These are phyloP conservation scores for Fusarium longipes DNA, from an alignment of 2,329 filamentous ascomycete genomes.

Conservation along the genomic window DNA sequence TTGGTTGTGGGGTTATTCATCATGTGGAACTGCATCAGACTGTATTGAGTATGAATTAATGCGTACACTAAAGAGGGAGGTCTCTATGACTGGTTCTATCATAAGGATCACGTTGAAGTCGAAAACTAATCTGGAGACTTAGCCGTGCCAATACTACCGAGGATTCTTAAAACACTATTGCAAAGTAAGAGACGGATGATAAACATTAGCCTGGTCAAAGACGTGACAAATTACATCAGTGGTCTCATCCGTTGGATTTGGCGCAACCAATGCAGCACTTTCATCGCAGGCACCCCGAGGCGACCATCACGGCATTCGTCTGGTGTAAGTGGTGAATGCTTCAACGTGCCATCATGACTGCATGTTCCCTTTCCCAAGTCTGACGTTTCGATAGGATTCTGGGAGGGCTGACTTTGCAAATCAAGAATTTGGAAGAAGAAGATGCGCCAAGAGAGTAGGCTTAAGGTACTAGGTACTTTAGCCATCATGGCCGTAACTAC, in stretches of 20 bases:
- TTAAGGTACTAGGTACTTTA: not conserved
- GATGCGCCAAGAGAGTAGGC: not conserved
- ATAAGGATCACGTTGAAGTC: not conserved
- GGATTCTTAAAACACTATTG: no score
- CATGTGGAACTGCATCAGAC: constrained; percentile 17
- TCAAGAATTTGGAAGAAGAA: not conserved
- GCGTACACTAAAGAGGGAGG: not conserved
- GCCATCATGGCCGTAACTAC: not conserved
- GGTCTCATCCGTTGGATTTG: not conserved
- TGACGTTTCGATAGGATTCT: not conserved
- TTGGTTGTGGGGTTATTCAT: constrained; percentile 29
- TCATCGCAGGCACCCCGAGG: not conserved
- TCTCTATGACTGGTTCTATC: not conserved
- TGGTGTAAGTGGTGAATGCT: not conserved
- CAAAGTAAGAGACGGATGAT: no score
- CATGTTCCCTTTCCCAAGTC: not conserved
- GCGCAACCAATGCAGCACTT: not conserved
- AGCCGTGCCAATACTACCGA: not conserved
- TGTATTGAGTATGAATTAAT: constrained; percentile 1
- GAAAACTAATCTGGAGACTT: not conserved
- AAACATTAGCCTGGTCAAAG: not conserved
- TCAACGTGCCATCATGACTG: not conserved
- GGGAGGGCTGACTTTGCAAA: not conserved
- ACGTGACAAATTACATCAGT: not conserved
- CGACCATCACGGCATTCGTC: not conserved